Percentiles rank a stretch among this genome's conserved stretches.
These are phyloP conservation scores for Solanum chiquidenum DNA, from an alignment of 257 asterid genomes.

Conservation along the genomic window DNA sequence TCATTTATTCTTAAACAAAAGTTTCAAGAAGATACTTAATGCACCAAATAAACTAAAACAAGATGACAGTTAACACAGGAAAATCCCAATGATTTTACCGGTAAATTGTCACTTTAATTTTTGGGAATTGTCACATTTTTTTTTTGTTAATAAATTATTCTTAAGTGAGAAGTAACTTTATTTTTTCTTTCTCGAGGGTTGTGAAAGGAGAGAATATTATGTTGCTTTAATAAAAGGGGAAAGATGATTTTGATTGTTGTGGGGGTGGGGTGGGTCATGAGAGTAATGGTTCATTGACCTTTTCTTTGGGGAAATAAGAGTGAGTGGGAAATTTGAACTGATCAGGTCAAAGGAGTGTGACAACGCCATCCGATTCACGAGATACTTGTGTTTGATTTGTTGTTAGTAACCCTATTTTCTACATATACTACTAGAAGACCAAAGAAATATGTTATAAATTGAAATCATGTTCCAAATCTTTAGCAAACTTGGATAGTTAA, in stretches of 20 bases:
- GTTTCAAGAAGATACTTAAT: too few species aligned
- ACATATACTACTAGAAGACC: too few species aligned
- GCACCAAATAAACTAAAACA: too few species aligned
- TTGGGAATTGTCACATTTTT: too few species aligned
- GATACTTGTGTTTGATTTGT: conserved; percentile 28
- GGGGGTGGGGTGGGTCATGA: background rate
- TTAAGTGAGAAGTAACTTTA: background rate
- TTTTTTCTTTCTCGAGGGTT: background rate
- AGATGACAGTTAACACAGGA: too few species aligned
- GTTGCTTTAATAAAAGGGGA: background rate
- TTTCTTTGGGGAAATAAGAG: background rate
- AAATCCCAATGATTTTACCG: too few species aligned
- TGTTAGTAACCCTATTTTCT: background rate
- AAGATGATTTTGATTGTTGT: background rate
- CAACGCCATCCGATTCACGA: conserved; percentile 18
- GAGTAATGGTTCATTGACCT: conserved; percentile 24
- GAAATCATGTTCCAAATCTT: too few species aligned
- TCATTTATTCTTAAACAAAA: too few species aligned
- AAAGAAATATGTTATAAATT: too few species aligned
- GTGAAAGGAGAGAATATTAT: background rate
- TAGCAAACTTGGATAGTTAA: too few species aligned
- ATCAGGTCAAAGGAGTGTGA: conserved; percentile 41
- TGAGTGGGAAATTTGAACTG: conserved; percentile 5
- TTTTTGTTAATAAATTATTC: background rate
- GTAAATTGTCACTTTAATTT: rapidly evolving